These are phyloP conservation scores for Remersonia thermophila DNA, from an alignment of 2,329 filamentous ascomycete species.

Conservation along the genomic window DNA sequence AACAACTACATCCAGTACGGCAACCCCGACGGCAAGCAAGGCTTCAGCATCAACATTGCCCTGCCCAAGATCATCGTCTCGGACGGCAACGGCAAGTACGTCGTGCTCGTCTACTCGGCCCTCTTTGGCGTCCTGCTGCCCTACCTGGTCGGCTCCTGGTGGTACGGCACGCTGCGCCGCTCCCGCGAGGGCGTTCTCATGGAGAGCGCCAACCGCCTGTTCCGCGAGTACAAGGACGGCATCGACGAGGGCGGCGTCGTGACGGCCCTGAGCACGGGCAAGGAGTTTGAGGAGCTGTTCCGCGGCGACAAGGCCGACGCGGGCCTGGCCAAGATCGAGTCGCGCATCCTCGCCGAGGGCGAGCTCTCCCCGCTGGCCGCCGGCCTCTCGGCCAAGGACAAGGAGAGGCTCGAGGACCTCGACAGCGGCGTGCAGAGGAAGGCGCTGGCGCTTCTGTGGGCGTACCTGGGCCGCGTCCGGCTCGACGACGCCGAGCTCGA, in stretches of 20 bases:
- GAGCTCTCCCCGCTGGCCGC: slow-evolving; percentile 37
- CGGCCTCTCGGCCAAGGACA: slow-evolving; percentile 61
- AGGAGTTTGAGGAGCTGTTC: slow-evolving; percentile 69
- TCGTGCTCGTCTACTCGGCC: slow-evolving; percentile 77
- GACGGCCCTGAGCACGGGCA: slow-evolving; percentile 67
- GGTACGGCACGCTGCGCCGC: slow-evolving; percentile 89
- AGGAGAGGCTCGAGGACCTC: slow-evolving; percentile 62
- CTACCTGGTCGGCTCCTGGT: slow-evolving; percentile 92
- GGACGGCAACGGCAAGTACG: slow-evolving; percentile 90
- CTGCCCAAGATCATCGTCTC: slow-evolving; percentile 85
- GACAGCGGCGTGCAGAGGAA: slow-evolving; percentile 75
- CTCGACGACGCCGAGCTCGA: slow-evolving; percentile 67
- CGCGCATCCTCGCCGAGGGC: slow-evolving; percentile 56
- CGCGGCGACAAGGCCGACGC: slow-evolving; percentile 68
- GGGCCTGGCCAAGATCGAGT: slow-evolving; percentile 73
- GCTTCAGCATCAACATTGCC: slow-evolving; percentile 94
- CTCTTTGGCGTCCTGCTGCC: slow-evolving; percentile 83
- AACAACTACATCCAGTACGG: slow-evolving; percentile 96
- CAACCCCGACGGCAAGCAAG: slow-evolving; percentile 95
- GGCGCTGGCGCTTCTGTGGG: slow-evolving; percentile 82
- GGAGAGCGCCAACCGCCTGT: slow-evolving; percentile 87
- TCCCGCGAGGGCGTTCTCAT: slow-evolving; percentile 91
- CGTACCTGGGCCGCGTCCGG: slow-evolving; percentile 81
- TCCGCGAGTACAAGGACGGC: slow-evolving; percentile 80
- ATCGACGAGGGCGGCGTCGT: slow-evolving; percentile 72